Base-by-base conservation (phyloP, 2,329 filamentous ascomycete species). In the Fusarium lyarnte region DNA sequence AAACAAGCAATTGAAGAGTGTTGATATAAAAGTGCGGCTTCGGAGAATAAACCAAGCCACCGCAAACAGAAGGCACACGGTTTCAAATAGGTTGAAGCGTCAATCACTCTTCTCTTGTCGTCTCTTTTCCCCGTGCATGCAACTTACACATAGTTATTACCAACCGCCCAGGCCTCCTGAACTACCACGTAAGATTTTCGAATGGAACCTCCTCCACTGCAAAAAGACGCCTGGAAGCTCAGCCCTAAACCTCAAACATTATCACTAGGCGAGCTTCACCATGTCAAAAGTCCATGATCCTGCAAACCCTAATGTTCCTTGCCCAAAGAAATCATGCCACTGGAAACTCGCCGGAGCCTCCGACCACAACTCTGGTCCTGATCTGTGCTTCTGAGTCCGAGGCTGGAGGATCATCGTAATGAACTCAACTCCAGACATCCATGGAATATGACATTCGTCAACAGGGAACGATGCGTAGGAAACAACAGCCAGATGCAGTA, bases 21-120 rank as follows among this genome's bases (percentile, higher is more conserved):
- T 29, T 53, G 19, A n/a, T 33, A 47, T 49, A 23, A 23, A 52
- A 33, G 31, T 43, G 35, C 49, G 43, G 43, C 36, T 61, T 70
- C 66, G 60, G 57, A 58, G 61, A 70, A 70, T 70, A 67, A 71
- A 66, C 39, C 69, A 60, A 65, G 52, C 46, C 36, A 57, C 49
- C 39, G n/a, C 27, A 55, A 46, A 67, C 43, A 60, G 60, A 70
- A 73, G 47, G 46, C 39, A 47, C 57, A 57, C 36, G 29, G 45
- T 23, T 57, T 38, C 33, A 33, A 49, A 53, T 29, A 21, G 19
- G 35, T 51, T 61, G 52, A 38, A 60, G 52, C 33, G 42, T 46
- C 33, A 53, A n/a, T 17, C 33, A 27, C 27, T 62, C 39, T 61
- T 45, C 27, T 62, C 39, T 61, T 45, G 58, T 66, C 33, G 36